These are phyloP conservation scores for Diaporthe sp. DNA, from an alignment of 2,329 filamentous ascomycete genomes.

Conservation along the genomic window DNA sequence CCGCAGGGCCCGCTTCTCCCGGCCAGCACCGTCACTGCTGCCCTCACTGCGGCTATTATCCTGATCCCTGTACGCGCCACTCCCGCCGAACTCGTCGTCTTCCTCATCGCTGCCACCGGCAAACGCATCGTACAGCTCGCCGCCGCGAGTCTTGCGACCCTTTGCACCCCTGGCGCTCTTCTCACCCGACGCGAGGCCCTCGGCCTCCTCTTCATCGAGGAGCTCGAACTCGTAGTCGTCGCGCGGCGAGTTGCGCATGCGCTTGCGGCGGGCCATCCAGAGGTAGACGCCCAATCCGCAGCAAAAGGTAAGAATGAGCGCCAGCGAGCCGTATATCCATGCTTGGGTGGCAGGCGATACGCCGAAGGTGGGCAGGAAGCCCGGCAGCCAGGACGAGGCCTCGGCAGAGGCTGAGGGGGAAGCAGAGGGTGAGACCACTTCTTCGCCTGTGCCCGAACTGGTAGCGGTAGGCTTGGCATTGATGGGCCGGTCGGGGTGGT, in stretches of 20 bases:
- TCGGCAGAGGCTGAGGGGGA: slow-evolving; percentile 53
- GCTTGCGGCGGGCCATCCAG: slow-evolving; percentile 82
- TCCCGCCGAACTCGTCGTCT: slow-evolving; percentile 53
- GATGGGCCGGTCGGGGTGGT: slow-evolving; percentile 76
- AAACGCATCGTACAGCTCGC: slow-evolving; percentile 97
- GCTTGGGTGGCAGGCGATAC: slow-evolving; percentile 88
- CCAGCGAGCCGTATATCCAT: slow-evolving; percentile 92
- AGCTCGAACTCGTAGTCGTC: slow-evolving; percentile 96
- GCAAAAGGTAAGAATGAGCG: slow-evolving; percentile 90
- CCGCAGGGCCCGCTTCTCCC: slow-evolving; percentile 47
- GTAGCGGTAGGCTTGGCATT: slow-evolving; percentile 59
- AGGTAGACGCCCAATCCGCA: slow-evolving; percentile 85
- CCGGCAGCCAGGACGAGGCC: slow-evolving; percentile 80
- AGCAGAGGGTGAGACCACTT: slow-evolving; percentile 47
- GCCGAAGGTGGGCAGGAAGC: slow-evolving; percentile 91
- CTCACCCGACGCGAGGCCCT: slow-evolving; percentile 63
- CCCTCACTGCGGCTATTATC: slow-evolving; percentile 31
- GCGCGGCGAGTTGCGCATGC: slow-evolving; percentile 79
- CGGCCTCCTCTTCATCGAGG: slow-evolving; percentile 83
- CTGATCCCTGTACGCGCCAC: slow-evolving; percentile 56
- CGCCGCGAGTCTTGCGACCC: slow-evolving; percentile 74
- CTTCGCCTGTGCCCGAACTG: slow-evolving; percentile 48
- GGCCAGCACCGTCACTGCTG: slow-evolving; percentile 49
- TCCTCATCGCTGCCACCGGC: slow-evolving; percentile 86
- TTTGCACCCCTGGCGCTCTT: slow-evolving; percentile 59